Percentiles rank a stretch among this genome's conserved stretches.
Conservation (phyloP, 768 basidiomycete species). For the Tylopilus sp. region DNA sequence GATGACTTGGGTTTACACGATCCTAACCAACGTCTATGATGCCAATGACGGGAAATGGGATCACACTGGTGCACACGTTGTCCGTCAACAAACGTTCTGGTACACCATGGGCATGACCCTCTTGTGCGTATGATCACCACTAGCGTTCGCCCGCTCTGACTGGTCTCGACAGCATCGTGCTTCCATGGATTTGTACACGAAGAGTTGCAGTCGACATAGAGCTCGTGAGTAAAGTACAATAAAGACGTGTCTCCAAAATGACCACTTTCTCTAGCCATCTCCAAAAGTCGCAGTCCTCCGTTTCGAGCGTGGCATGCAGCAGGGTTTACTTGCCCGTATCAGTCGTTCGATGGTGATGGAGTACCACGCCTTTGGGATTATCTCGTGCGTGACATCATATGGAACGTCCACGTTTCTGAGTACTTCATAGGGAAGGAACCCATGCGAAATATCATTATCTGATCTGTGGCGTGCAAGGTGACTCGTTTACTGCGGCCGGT, state of each 20-base stretch:
- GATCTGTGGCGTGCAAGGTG: slow-evolving; percentile 75
- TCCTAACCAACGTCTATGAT: slow-evolving; percentile 64
- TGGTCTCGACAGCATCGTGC: slow-evolving; percentile 46
- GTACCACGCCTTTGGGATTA: slow-evolving; percentile 79
- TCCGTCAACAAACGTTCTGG: slow-evolving; percentile 77
- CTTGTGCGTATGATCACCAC: slow-evolving; percentile 45
- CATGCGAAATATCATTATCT: slow-evolving; percentile 77
- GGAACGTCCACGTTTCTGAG: slow-evolving; percentile 5
- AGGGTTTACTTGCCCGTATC: slow-evolving; percentile 71
- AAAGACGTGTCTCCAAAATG: neutral
- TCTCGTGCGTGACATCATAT: slow-evolving; percentile 49
- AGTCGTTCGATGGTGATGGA: slow-evolving; percentile 73
- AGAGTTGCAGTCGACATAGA: slow-evolving; percentile 74
- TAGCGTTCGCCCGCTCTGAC: neutral
- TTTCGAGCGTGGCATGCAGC: slow-evolving; percentile 82
- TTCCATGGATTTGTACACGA: slow-evolving; percentile 75
- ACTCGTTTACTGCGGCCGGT: neutral
- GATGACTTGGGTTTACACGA: slow-evolving; percentile 62
- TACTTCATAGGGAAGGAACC: slow-evolving; percentile 53
- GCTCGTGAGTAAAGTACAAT: slow-evolving; percentile 45
- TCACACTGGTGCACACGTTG: slow-evolving; percentile 47
- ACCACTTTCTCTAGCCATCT: slow-evolving; percentile 52
- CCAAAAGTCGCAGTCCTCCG: slow-evolving; percentile 76
- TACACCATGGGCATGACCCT: slow-evolving; percentile 69
- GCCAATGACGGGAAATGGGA: slow-evolving; percentile 54